A percentile compares a stretch with the other conserved stretches of the same genome.
phyloP scores from a whole-genome alignment of 768 basidiomycete species.

The Amanita rubescens region DNA sequence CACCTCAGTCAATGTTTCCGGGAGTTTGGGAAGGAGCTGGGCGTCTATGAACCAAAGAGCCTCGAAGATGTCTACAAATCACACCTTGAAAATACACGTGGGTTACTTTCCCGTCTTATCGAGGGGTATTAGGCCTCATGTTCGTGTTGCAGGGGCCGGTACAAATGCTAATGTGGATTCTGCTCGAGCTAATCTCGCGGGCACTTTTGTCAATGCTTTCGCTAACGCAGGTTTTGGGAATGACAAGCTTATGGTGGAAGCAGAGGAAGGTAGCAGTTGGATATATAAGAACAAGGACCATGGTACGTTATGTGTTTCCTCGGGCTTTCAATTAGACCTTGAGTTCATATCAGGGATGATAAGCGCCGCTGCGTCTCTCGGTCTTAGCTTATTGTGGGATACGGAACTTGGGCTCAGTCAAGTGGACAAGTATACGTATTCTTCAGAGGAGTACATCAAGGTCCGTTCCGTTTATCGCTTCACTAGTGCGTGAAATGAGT shows the following conservation, averaged over 20 bases:
- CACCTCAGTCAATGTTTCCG: slow-evolving; percentile 80
- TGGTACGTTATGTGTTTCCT: slow-evolving; percentile 40
- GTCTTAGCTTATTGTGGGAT: slow-evolving; percentile 92
- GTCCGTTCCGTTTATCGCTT: slow-evolving; percentile 21
- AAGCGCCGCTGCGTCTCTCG: slow-evolving; percentile 91
- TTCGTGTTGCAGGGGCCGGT: slow-evolving; percentile 41
- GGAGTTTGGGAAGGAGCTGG: slow-evolving; percentile 90
- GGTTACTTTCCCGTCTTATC: slow-evolving; percentile 13
- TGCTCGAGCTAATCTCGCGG: slow-evolving; percentile 88
- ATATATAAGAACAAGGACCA: slow-evolving; percentile 99
- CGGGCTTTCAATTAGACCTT: background rate
- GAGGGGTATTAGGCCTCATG: background rate
- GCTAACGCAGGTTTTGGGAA: slow-evolving; percentile 99
- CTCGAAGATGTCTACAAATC: slow-evolving; percentile 97
- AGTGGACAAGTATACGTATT: slow-evolving; percentile 97
- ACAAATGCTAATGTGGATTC: slow-evolving; percentile 81
- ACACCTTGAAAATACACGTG: slow-evolving; percentile 87
- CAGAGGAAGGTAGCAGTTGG: slow-evolving; percentile 95
- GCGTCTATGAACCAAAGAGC: slow-evolving; percentile 82
- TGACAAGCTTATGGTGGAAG: slow-evolving; percentile 96
- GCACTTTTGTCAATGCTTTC: slow-evolving; percentile 97
- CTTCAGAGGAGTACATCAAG: slow-evolving; percentile 94
- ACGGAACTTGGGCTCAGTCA: slow-evolving; percentile 90
- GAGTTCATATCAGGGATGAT: slow-evolving; percentile 66
- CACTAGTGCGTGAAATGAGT: background rate